A percentile compares a stretch with the other conserved stretches of the same genome.
Evolutionary conservation across 208 protist genomes (phyloP).

Genomic region (Vickermania ingenoplastis): DNA sequence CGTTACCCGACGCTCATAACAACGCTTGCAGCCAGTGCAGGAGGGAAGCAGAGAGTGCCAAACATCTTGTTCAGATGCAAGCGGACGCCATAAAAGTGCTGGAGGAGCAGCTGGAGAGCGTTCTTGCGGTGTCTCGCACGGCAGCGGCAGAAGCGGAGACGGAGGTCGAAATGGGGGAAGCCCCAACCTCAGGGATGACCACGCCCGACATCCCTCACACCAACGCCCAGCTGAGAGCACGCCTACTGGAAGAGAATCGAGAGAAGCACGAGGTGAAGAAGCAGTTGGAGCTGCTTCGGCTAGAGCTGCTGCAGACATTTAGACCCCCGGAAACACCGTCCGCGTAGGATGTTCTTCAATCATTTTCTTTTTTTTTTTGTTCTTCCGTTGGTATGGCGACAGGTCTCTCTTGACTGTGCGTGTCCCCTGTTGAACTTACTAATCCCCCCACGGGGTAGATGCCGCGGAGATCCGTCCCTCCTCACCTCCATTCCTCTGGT

Average conservation of each 20-base stretch:
- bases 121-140: neutral
- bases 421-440: too few species aligned
- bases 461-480: too few species aligned
- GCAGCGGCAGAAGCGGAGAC: neutral
- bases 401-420: too few species aligned
- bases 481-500: too few species aligned
- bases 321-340: too few species aligned
- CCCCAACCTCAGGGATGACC: neutral
- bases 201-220: neutral
- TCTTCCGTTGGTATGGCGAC: too few species aligned
- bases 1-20: too few species aligned
- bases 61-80: constrained; percentile 18
- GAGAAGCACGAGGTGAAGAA: constrained; percentile 10
- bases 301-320: neutral
- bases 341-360: too few species aligned
- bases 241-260: constrained; percentile 9
- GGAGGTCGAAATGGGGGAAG: neutral
- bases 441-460: too few species aligned
- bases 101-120: constrained; percentile 32
- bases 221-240: neutral
- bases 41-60: neutral
- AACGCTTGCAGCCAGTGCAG: neutral
- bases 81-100: constrained; percentile 27
- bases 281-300: constrained; percentile 6
- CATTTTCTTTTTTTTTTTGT: too few species aligned